Base-by-base conservation (phyloP, 306 rosid genomes). In the Crataegus laevigata region DNA sequence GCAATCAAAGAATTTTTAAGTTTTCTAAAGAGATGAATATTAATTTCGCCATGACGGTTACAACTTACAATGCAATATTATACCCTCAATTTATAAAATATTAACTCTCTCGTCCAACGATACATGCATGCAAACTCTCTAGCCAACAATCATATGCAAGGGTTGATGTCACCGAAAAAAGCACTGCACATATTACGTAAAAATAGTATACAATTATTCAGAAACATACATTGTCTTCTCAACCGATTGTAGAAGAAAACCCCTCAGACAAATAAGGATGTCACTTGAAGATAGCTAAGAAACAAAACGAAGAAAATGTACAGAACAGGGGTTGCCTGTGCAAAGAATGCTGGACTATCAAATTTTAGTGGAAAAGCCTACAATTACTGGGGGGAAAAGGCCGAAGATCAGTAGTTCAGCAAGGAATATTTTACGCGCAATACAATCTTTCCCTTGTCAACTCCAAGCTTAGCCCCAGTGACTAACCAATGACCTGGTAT, bases 401-500 rank as follows among this genome's bases (percentile, higher is more conserved):
- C 34, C 65, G 62, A 62, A 2, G 61, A 81, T 94, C 93, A 94
- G 82, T 91, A 94, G 88, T 94, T 94, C 40, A 94, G 88, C 82
- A 94, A 79, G 54, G 97, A 91, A 81, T 94, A 90, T 74, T 94
- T 96, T 62, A 96, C 84, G 81, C 99, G 79, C 81, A 96, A 79
- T 58, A 92, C 81, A 84, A 96, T 90, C 89, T 83, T 89, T 63
- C 99, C 98, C 77, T 96, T 96, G 77, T 96, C 99, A 4, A 96
- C 96, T 73, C 98, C 99, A 72, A 96, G 97, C 88, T 96, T 96
- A 18, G 99, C 99, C 50, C 99, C 99, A 8, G 99, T 92, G 74
- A 96, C 98, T 80, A 96, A 82, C 99, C 99, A 96, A 82, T 96
- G 99, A 51, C 99, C 98, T 30, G 99, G 98, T 83, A 83, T 87